A percentile compares a stretch with the other conserved stretches of the same genome.
phyloP scores from a whole-genome alignment of 1,139 yeast species.

The Hemisphaericaspora lyxosophila region DNA sequence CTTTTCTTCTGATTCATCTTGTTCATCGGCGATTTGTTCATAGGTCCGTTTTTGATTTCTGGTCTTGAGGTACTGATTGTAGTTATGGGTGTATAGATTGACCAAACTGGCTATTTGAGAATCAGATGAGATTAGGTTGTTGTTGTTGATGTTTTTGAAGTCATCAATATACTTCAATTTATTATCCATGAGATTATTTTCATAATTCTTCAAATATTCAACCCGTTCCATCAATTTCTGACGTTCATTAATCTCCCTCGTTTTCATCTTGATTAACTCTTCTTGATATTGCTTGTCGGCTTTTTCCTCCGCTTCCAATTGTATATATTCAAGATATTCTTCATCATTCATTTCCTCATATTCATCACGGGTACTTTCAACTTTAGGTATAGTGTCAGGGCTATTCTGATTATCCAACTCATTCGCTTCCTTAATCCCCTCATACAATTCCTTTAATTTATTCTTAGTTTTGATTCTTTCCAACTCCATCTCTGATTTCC shows the following conservation, averaged over 20 bases:
- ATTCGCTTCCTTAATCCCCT: conserved; percentile 38
- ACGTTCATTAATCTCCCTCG: conserved; percentile 21
- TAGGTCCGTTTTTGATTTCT: conserved; percentile 28
- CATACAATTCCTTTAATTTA: conserved; percentile 51
- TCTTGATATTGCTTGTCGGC: conserved; percentile 22
- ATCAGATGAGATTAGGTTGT: neutral
- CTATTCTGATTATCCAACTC: conserved; percentile 16
- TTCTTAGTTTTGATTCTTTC: conserved; percentile 55
- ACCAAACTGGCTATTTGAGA: conserved; percentile 2
- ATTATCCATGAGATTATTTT: conserved; percentile 33
- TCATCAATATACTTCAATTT: conserved; percentile 39
- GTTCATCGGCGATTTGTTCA: conserved; percentile 38
- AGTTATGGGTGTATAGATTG: conserved; percentile 32
- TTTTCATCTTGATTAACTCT: conserved; percentile 16
- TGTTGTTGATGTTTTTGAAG: conserved; percentile 18
- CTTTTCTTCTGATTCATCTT: conserved; percentile 27
- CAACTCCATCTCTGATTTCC: conserved; percentile 49
- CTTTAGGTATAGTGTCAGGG: conserved; percentile 7
- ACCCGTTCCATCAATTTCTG: conserved; percentile 19
- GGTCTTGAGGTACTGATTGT: conserved; percentile 37
- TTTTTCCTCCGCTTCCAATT: conserved; percentile 16
- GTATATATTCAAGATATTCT: conserved; percentile 30
- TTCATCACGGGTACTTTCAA: conserved; percentile 18
- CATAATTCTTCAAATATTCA: conserved; percentile 26
- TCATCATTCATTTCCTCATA: conserved; percentile 32